Conservation (phyloP, 306 rosid genomes). For the Ceratonia siliqua region DNA sequence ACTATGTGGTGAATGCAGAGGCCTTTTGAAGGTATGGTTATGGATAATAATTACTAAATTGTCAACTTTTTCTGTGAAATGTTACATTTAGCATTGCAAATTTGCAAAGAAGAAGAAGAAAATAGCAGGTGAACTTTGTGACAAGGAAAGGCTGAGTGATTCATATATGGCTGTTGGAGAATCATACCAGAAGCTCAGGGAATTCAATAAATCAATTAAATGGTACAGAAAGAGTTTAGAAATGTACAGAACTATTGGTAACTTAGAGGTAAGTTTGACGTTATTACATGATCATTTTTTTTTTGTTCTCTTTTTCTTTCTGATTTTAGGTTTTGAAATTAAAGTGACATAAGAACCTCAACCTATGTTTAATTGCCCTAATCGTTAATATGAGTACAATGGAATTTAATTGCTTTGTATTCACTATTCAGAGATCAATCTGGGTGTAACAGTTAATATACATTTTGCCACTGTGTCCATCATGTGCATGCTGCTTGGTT, state of each 20-base stretch:
- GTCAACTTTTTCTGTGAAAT: slow-evolving; percentile 33
- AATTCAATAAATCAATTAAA: slow-evolving; percentile 68
- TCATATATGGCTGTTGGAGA: slow-evolving; percentile 72
- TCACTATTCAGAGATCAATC: slow-evolving; percentile 23
- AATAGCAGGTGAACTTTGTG: slow-evolving; percentile 67
- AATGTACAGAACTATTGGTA: slow-evolving; percentile 62
- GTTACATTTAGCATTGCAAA: slow-evolving; percentile 58
- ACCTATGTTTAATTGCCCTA: slow-evolving; percentile 3
- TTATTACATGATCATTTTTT: slow-evolving; percentile 9
- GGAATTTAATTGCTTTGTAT: slow-evolving; percentile 26
- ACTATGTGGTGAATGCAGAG: slow-evolving; percentile 25
- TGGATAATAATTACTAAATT: slow-evolving; percentile 20
- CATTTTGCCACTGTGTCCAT: background rate
- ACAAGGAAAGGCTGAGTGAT: slow-evolving; percentile 75
- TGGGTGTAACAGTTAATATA: background rate
- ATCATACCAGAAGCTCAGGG: slow-evolving; percentile 78
- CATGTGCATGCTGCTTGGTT: slow-evolving; percentile 25
- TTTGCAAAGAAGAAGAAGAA: slow-evolving; percentile 80
- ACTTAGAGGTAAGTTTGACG: slow-evolving; percentile 66
- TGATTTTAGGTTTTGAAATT: background rate
- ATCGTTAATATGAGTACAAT: background rate
- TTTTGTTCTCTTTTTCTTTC: slow-evolving; percentile 14
- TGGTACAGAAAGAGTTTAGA: slow-evolving; percentile 88
- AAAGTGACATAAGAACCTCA: slow-evolving; percentile 10
- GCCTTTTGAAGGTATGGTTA: slow-evolving; percentile 28